Evolutionary conservation across 108 stramenopile species (phyloP), one percentile per base, ranked within the genome.

Genomic region (Chaetoceros tenuissimus): DNA sequence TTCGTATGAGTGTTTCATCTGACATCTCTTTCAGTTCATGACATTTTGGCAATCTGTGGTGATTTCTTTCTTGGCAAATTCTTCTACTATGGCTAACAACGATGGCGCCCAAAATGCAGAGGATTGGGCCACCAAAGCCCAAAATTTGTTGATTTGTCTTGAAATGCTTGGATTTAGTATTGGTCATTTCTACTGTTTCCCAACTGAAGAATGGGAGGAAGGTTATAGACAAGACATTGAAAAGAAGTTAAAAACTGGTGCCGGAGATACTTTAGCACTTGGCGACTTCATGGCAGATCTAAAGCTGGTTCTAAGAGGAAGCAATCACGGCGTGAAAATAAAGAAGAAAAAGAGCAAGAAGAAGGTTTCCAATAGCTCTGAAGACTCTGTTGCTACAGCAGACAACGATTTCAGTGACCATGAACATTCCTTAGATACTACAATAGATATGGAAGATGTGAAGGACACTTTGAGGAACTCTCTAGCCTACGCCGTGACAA

Each of bases 21-120:
- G 23, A 44, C 23, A 55, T n/a, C n/a, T n/a, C n/a, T n/a, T n/a
- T n/a, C n/a, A n/a, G 10, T 96, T 96, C 58, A 88, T 91, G 92
- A 96, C 94, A 20, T 96, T 96, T 53, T 96, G 94, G 94, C 94
- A 96, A 63, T 88, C 92, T 5, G 54, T 92, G 44, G 75, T 74
- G 16, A 77, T 94, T 28, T 59, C 64, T 13, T 60, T 88, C 7
- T 56, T 94, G 24, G 89, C 86, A 18, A 67, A 72, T 43, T 72
- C 82, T 7, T 84, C 88, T 7, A 75, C 86, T 67, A 63, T 81
- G n/a, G 80, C 71, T 19, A 52, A 60, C 13, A 71, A 70, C 30
- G 71, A 62, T 24, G 57, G 60, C 16, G 45, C 56, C 0, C 51
- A 67, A 0, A 31, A 71, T 18, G 63, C 79, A 19, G 82, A 76